Base-by-base conservation (phyloP, 768 basidiomycete species). In the Calocera viscosa region DNA sequence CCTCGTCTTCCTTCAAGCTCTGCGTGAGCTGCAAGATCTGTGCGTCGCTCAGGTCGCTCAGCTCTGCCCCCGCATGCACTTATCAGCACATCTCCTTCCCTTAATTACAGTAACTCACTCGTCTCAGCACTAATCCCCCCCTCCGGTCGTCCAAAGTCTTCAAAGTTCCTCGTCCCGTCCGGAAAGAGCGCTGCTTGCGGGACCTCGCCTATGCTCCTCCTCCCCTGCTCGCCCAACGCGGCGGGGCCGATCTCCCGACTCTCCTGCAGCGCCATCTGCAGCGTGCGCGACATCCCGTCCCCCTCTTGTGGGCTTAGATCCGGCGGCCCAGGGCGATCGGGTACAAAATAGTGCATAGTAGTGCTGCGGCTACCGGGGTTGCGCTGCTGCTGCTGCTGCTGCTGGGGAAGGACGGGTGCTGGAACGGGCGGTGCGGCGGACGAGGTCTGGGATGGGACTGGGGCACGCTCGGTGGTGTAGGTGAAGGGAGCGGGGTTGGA, bases 21-120 rank as follows among this genome's bases (percentile, higher is more conserved):
- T 68, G 67, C 0, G 72, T 71, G 7, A 73, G 67, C 0, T 49
- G 26, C 19, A 70, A 41, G 28, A 70, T 68, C 17, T 73, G 67
- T 26, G 30, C 60, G 66, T 73, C 72, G 22, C 64, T 69, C 12
- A 73, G 43, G 35, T 71, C 68, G 38, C 26, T 16, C 2, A 64
- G 17, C 19, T 65, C 67, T 60, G 19, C 26, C 16, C 30, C 8
- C 53, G 30, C 14, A 7, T 5, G 11, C 2, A 32, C 19, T 8
- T 12, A 16, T 32, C 14, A 60, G 30, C 30, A 32, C 19, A 47
- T 60, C 53, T 32, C 26, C 30, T 5, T 60, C 7, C 19, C 11
- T 26, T 28, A 26, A 5, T 11, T 26, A 60, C 7, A 47, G 5
- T 2, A 5, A 60, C 53, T 11, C 53, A 60, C 53, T 60, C 2